Base-by-base conservation (phyloP, 176 grass and related monocot genomes). In the Lolium multiflorum region DNA sequence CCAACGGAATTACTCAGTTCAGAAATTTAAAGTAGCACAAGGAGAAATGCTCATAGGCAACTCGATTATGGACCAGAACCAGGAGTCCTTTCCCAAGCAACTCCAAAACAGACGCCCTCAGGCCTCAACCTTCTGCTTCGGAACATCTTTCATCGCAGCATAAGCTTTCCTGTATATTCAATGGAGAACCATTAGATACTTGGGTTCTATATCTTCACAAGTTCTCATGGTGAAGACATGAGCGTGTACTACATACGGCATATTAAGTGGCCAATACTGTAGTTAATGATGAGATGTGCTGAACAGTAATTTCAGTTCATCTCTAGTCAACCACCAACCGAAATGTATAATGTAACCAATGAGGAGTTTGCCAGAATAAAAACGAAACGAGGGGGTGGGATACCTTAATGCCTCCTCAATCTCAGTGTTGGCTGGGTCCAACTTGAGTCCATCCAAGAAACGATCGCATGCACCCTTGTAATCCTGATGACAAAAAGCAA, bases 351-450 rank as follows among this genome's bases (percentile, higher is more conserved):
- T n/a, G 38, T 44, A 71, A 44, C 38, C 38, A 44, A 71, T n/a
- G 67, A 46, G 18, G n/a, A n/a, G n/a, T n/a, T n/a, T n/a, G n/a
- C n/a, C n/a, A n/a, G n/a, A n/a, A n/a, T n/a, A n/a, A n/a, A n/a
- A n/a, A n/a, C n/a, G n/a, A n/a, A n/a, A n/a, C n/a, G n/a, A n/a
- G 41, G n/a, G 49, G 71, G 49, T 49, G 11, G 12, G 71, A 74
- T 74, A 74, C 71, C 71, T 2, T 49, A 74, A 74, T 49, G 71
- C 43, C 48, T 74, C 44, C 43, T 74, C 71, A 49, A 74, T 49
- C 71, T 74, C 71, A 74, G 43, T 49, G 44, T 74, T 74, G 1
- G n/a, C n/a, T 74, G 43, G 71, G 71, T 74, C 71, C 43, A 74
- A 74, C 71, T 74, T 74, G 7, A 49, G 71, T 49, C 71, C 71